Evolutionary conservation across 1,284 basidiomycete genomes (phyloP), one percentile per base, ranked within the genome.

Genomic region (Phenoliferia sp.): DNA sequence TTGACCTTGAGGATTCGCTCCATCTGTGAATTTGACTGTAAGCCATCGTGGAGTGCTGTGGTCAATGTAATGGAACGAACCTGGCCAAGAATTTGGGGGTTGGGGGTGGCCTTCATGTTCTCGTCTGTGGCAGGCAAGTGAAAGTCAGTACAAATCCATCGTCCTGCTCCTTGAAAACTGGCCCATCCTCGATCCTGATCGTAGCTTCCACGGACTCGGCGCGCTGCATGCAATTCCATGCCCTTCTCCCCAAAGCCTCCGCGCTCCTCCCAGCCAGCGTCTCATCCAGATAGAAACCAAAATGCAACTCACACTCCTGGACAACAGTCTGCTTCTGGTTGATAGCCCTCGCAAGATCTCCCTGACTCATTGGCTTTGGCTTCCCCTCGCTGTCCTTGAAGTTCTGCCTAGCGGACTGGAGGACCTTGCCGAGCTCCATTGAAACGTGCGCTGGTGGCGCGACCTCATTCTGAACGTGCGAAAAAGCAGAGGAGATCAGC

Each of bases 1-100:
- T 98, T 99, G 76, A 99, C 89, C 64, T 88, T 90, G 73, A 99
- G 84, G 55, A 84, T 83, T 62, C 94, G 86, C 83, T 99, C 95
- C 75, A 98, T 87, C 85, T 62, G 59, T 31, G n/a, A 10, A n/a
- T 19, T n/a, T n/a, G 50, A 54, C 10, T 26, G 50, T 9, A 54
- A 54, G 50, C 22, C 10, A 54, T 54, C 10, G 50, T 7, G 15
- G 29, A 54, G 15, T 26, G 50, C 7, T 9, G 50, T 15, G n/a
- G 50, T 9, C 7, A 15, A 26, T 9, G 50, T 9, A 28, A 54
- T 9, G 9, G n/a, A n/a, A 26, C 50, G 10, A 12, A 54, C 50
- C 50, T 98, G 98, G 71, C 85, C 85, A 34, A 99, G 85, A 74
- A 99, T 88, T 78, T 92, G 90, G 57, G 91, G 84, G 79, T 90